Base-by-base conservation (phyloP, 2,329 filamentous ascomycete species). In the Lojkania enalia region DNA sequence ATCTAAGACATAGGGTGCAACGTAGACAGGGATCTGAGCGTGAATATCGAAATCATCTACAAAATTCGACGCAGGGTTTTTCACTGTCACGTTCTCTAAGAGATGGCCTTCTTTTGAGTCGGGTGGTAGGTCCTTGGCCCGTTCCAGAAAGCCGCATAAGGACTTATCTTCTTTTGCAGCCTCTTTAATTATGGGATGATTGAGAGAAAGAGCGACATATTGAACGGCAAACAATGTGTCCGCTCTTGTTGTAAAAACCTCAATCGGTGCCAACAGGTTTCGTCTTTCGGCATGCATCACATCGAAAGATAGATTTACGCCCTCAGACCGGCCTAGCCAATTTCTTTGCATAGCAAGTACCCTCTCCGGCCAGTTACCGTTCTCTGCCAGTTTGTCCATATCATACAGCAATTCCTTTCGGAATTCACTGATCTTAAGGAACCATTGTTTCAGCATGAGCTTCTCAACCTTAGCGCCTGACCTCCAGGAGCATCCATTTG, bases 201-300 rank as follows among this genome's bases (percentile, higher is more conserved):
- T 79, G 13, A 88, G 74, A 2, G 90, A 87, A 12, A 96, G 75
- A 0, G 90, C 90, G 44, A 96, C 58, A 64, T 92, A 96, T 61
- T 95, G 88, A 4, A 88, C 90, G 0, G 88, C 90, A 55, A 88
- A 87, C n/a, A 96, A 72, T 2, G 90, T 95, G 66, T 95, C 90
- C 5, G 88, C 85, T 15, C 90, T 79, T 4, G 89, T 95, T 1
- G 90, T 95, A 63, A 88, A 95, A 6, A 94, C 84, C 54, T 88
- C 79, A 25, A 94, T 76, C 16, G 76, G 69, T 3, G 76, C 71
- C 61, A 40, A 74, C 46, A 36, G 71, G 60, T 51, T 71, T 59
- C 46, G 73, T 25, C 53, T 33, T 13, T 50, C 33, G 20, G 55
- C 52, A 27, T 73, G 69, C 52, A 78, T 55, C 27, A 91, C 67